Percentiles rank a stretch among this genome's conserved stretches.
Evolutionary conservation across 768 basidiomycete genomes (phyloP).

Genomic region (Tubosaeta sp.): DNA sequence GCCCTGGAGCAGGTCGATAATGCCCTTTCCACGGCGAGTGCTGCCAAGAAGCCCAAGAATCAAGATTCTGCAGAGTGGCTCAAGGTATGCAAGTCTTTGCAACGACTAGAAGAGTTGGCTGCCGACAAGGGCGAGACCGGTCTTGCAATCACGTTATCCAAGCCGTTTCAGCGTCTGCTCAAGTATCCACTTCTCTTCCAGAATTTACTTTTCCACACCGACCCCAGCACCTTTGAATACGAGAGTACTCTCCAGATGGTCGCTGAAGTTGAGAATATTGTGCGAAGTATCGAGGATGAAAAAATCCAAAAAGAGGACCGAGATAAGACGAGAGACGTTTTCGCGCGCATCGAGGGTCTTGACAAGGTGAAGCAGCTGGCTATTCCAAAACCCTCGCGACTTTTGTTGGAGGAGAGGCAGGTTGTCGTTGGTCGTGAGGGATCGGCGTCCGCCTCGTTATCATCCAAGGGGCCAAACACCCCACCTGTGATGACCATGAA

Average conservation of each 20-base stretch:
- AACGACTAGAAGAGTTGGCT: slow-evolving; percentile 75
- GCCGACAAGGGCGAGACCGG: slow-evolving; percentile 89
- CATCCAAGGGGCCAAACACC: slow-evolving; percentile 32
- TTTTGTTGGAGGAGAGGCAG: slow-evolving; percentile 79
- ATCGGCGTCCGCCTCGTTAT: slow-evolving; percentile 10
- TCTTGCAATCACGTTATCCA: slow-evolving; percentile 90
- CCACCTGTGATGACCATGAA: slow-evolving; percentile 39
- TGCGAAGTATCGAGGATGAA: slow-evolving; percentile 96
- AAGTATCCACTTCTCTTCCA: slow-evolving; percentile 98
- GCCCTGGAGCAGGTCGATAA: slow-evolving; percentile 86
- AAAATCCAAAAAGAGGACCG: slow-evolving; percentile 96
- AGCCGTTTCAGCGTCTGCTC: slow-evolving; percentile 94
- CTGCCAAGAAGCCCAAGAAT: slow-evolving; percentile 75
- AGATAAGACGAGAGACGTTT: slow-evolving; percentile 90
- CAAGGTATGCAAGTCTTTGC: slow-evolving; percentile 69
- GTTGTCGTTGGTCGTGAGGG: slow-evolving; percentile 37
- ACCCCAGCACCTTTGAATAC: slow-evolving; percentile 96
- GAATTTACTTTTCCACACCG: slow-evolving; percentile 94
- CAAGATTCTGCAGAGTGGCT: slow-evolving; percentile 77
- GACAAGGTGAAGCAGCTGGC: slow-evolving; percentile 93
- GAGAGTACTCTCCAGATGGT: slow-evolving; percentile 96
- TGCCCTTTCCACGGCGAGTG: slow-evolving; percentile 56
- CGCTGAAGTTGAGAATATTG: slow-evolving; percentile 93
- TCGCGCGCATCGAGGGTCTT: slow-evolving; percentile 93
- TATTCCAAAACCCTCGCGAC: slow-evolving; percentile 81